Conservation (phyloP, 1,284 basidiomycete genomes). For the Pyrrhoderma lamaoense region DNA sequence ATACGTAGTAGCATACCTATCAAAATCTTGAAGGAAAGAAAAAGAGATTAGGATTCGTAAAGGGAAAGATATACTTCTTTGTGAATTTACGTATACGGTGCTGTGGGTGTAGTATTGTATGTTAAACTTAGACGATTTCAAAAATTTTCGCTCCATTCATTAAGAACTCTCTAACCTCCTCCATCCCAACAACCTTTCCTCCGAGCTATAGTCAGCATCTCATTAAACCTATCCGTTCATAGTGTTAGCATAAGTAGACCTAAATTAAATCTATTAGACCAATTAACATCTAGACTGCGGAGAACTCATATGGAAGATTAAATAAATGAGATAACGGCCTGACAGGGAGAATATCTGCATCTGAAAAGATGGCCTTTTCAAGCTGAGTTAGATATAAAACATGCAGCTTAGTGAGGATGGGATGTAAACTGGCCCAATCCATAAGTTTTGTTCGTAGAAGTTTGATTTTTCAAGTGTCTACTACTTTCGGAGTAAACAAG, state of each 20-base stretch:
- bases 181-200: conserved; percentile 91
- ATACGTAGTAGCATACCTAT: conserved; percentile 91
- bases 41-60: conserved; percentile 12
- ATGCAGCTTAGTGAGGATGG: conserved; percentile 93
- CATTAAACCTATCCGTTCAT: conserved; percentile 72
- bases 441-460: conserved; percentile 48
- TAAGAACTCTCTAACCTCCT: conserved; percentile 92
- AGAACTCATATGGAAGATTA: conserved; percentile 64
- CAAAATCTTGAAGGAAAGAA: conserved; percentile 13
- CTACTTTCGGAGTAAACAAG: conserved; percentile 87
- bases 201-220: conserved; percentile 62
- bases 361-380: conserved; percentile 87
- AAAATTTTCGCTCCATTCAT: conserved; percentile 82
- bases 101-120: conserved; percentile 97
- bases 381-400: conserved; percentile 87
- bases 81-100: conserved; percentile 77
- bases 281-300: conserved; percentile 92
- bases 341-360: conserved; percentile 93
- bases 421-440: conserved; percentile 90
- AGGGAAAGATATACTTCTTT: conserved; percentile 23
- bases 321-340: conserved; percentile 88
- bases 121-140: conserved; percentile 94
- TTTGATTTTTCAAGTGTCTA: conserved; percentile 82
- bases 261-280: conserved; percentile 99
- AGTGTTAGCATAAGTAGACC: conserved; percentile 88